Base-by-base conservation (phyloP, 768 basidiomycete genomes). In the Lactarius sanguifluus region DNA sequence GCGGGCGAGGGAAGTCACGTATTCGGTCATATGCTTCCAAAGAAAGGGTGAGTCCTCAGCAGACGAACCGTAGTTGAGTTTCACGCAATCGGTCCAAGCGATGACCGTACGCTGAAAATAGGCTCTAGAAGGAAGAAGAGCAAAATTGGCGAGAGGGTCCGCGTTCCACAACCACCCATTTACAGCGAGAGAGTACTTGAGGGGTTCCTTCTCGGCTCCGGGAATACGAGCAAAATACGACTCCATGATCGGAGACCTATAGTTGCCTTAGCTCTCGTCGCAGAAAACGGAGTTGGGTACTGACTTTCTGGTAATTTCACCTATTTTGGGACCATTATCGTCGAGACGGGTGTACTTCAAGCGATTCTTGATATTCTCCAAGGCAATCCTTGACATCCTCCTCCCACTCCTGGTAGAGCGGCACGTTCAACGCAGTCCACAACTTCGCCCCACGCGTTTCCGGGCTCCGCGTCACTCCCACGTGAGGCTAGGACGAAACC, bases 131-230 rank as follows among this genome's bases (percentile, higher is more conserved):
- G 91, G 91, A 32, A 86, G 84, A 16, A 92, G 84, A 9, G 96
- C 97, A 78, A 99, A 99, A 78, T 98, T 98, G 69, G 88, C 83
- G 18, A 98, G 83, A 0, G 97, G 96, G 73, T 99, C 89, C 2
- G 96, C 96, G 69, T 89, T 80, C 96, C 97, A 99, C 70, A 99
- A 94, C 97, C 97, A 99, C 3, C 97, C 97, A 74, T 99, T 99
- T 77, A 98, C 98, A 6, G 96, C 97, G 34, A 99, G 80, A 2
- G 91, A 89, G 73, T 94, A 91, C 16, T 83, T 79, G 18, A 72
- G 69, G 5, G 81, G 79, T 57, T 85, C 80, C 61, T 81, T 79
- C 68, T 81, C 81, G 76, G 40, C 2, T 80, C 83, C 45, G 69
- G 79, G 80, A 15, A 98, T 76, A 30, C 94, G 89, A 1, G 95